Conservation (phyloP, 106 monocot species). For the Dendrobium catenatum region DNA sequence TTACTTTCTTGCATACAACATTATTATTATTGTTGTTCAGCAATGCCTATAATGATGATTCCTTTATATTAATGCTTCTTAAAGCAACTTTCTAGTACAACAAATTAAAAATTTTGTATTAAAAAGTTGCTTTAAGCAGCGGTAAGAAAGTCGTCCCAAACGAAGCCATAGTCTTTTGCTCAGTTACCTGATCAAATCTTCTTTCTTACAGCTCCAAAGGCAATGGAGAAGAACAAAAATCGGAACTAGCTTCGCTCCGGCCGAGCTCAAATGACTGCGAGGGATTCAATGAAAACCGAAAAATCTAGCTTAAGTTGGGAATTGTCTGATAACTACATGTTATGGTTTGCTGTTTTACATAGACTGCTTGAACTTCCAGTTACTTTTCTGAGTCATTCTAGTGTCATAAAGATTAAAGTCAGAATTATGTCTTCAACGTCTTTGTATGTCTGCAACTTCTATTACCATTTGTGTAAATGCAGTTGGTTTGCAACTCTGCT, state of each 20-base stretch:
- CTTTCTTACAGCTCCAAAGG: slow-evolving; percentile 34
- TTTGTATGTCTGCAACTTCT: slow-evolving; percentile 11
- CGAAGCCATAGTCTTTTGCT: no score
- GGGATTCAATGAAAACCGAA: slow-evolving; percentile 3
- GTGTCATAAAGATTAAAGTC: not conserved
- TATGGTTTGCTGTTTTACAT: slow-evolving; percentile 21
- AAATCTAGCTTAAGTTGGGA: slow-evolving; percentile 11
- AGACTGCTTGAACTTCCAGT: slow-evolving; percentile 11
- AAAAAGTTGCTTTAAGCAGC: no score
- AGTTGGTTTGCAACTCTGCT: slow-evolving; percentile 2
- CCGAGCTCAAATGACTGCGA: slow-evolving; percentile 9
- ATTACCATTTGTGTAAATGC: slow-evolving; percentile 26
- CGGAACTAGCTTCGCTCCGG: slow-evolving; percentile 18
- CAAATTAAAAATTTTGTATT: no score
- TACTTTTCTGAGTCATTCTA: not conserved
- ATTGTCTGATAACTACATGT: slow-evolving; percentile 11
- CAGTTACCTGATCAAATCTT: not conserved
- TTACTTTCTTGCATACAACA: not conserved
- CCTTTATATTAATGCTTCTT: not conserved
- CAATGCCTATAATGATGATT: not conserved
- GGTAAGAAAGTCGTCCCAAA: no score
- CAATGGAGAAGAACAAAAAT: slow-evolving; percentile 46
- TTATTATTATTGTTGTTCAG: no score
- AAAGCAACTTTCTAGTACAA: no score
- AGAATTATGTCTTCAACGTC: slow-evolving; percentile 1